Base-by-base conservation (phyloP, 2,329 filamentous ascomycete genomes). In the Didymella exigua region DNA sequence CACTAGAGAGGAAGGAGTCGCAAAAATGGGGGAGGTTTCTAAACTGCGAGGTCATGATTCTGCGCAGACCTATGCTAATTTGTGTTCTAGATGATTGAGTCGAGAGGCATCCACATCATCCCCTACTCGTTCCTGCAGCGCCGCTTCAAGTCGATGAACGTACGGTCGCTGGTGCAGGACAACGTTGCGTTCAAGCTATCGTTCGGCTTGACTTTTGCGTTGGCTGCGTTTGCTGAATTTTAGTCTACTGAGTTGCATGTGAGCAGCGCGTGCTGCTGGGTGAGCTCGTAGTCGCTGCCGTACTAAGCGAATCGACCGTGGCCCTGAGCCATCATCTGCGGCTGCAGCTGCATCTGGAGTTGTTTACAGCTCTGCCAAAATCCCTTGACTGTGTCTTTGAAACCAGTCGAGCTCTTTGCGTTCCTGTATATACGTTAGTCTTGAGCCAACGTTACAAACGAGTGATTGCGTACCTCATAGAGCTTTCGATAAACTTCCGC, bases 191-290 rank as follows among this genome's bases (percentile, higher is more conserved):
- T 89, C 70, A 89, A 88, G 69, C 70, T 87, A 19, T 86, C 87
- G 3, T 92, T 93, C 71, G 85, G 86, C n/a, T 68, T 85, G 36
- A 89, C 89, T 24, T 92, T 92, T 75, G 84, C 87, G 23, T 75
- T 92, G 67, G 88, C 88, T 43, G 85, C 84, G 2, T 89, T 89
- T 80, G 81, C 81, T 66, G 73, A 78, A 45, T 81, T 88, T 53
- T 85, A 63, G 51, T 26, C 10, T 30, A 33, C 19, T 4, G 16
- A 41, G n/a, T 24, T 5, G 43, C 16, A 43, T 24, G 14, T 56
- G 36, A 49, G 16, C 13, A 43, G 30, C 19, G 19, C 33, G 46
- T 62, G 52, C 47, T 66, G 41, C 33, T 21, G n/a, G 21, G 16
- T 26, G 26, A 34, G 27, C 40, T 54, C 29, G 21, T 36, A 23